These are phyloP conservation scores for Dactylellina drechsleri DNA, from an alignment of 2,329 filamentous ascomycete genomes.

Conservation along the genomic window DNA sequence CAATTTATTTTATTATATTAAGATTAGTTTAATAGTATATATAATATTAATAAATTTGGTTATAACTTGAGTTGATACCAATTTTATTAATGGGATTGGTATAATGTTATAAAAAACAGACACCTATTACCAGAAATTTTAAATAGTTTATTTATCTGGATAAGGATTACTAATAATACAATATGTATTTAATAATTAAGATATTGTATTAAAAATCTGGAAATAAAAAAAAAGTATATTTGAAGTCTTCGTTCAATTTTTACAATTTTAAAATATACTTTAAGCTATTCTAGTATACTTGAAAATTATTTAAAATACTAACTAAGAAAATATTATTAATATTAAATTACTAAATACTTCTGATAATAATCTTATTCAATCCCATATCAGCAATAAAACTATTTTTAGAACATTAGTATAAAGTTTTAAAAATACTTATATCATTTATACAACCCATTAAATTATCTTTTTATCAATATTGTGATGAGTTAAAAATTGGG, in stretches of 20 bases:
- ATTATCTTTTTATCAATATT: not conserved
- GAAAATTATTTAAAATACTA: not conserved
- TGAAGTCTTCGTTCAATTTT: too few relatives aligned
- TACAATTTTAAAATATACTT: too few relatives aligned
- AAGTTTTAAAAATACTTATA: slow-evolving; percentile 1
- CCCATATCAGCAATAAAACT: not conserved
- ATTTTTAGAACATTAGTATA: not conserved
- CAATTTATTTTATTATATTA: not conserved
- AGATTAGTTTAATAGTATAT: too few relatives aligned
- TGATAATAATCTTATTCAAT: not conserved
- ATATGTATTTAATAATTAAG: too few relatives aligned
- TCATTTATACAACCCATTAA: not conserved
- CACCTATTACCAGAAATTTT: not conserved
- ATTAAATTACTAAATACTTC: too few relatives aligned
- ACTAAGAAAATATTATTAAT: not conserved
- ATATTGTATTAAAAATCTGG: too few relatives aligned
- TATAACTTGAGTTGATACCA: not conserved
- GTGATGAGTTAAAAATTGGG: not conserved
- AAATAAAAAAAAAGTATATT: too few relatives aligned
- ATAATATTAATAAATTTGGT: not conserved
- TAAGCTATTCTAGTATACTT: too few relatives aligned
- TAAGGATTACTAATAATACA: not conserved
- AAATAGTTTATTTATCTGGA: not conserved
- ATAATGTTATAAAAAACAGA: not conserved
- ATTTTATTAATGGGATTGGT: not conserved